Evolutionary conservation across 768 basidiomycete species (phyloP).

Genomic region (Agaricus bisporus): DNA sequence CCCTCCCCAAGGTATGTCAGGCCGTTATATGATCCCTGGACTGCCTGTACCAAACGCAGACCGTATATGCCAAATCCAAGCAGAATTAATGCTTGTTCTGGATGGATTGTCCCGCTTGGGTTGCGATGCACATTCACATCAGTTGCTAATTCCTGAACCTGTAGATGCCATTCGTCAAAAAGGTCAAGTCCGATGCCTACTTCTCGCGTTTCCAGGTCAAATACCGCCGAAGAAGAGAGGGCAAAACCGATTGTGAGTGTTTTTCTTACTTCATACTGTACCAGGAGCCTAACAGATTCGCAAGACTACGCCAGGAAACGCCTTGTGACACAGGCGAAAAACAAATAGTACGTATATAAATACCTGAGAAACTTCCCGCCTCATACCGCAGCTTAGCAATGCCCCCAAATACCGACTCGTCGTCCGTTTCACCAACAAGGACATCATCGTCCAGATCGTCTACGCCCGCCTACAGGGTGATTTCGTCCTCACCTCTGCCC

Average conservation of each 20-base stretch:
- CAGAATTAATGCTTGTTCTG: slow-evolving; percentile 3
- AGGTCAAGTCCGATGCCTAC: slow-evolving; percentile 94
- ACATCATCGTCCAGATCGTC: slow-evolving; percentile 91
- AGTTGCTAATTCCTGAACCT: slow-evolving; percentile 4
- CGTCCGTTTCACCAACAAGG: slow-evolving; percentile 97
- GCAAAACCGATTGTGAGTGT: slow-evolving; percentile 91
- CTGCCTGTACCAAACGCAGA: neutral
- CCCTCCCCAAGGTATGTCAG: slow-evolving; percentile 36
- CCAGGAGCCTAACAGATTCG: slow-evolving; percentile 9
- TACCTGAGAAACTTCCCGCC: neutral
- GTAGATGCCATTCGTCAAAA: slow-evolving; percentile 96
- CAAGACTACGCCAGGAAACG: slow-evolving; percentile 97
- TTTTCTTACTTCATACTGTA: neutral
- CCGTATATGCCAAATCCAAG: neutral
- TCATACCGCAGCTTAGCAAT: slow-evolving; percentile 47
- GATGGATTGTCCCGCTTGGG: slow-evolving; percentile 27
- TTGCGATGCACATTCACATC: slow-evolving; percentile 26
- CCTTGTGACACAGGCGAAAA: slow-evolving; percentile 96
- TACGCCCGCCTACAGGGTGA: slow-evolving; percentile 98
- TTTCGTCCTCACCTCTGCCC: slow-evolving; percentile 84
- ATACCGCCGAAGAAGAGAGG: slow-evolving; percentile 95
- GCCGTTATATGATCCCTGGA: neutral
- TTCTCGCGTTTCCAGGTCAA: slow-evolving; percentile 99
- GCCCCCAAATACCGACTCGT: slow-evolving; percentile 98
- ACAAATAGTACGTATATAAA: slow-evolving; percentile 76